Evolutionary conservation across 306 rosid species (phyloP), one percentile per base, ranked within the genome.

Genomic region (Senna tora): DNA sequence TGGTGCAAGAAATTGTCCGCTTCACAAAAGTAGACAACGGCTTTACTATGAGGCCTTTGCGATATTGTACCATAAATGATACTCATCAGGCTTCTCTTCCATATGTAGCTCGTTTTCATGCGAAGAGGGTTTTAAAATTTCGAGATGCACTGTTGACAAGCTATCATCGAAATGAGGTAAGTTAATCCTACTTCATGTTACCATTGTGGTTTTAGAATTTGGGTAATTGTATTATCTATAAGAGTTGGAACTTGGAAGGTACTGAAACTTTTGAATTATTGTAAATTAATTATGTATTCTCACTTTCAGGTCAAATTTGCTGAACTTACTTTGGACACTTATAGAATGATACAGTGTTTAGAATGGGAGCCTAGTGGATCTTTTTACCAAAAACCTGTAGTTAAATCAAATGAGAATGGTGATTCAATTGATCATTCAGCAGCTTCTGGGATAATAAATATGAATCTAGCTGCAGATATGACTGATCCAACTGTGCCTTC

Each of bases 301-400:
- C 72, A 66, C 66, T 78, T 79, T 73, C 93, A 94, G 99, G 97
- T 90, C 66, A 95, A 95, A 79, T 95, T 91, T 84, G 96, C 97
- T 14, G 97, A 95, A 79, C 83, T 91, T 57, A 95, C 99, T 33
- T 77, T 95, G 81, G 97, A 95, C 85, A 82, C 89, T 17, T 85
- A 82, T 71, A 90, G 99, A 84, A 95, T 95, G 96, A 67, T 89
- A 79, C 99, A 95, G 25, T 89, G 96, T 81, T 85, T 95, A 79
- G 99, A 95, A 85, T 95, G 96, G 96, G 97, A 95, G 82, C 99
- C 96, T 53, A 82, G 96, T 69, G 96, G 90, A 39, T 76, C 84
- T 60, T 89, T 89, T 81, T 88, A 81, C 84, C 97, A 82, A 75
- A 95, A 85, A 77, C 89, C 65, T 69, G 73, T 72, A 33, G 78